These are phyloP conservation scores for Nemania diffusa DNA, from an alignment of 2,329 filamentous ascomycete species.

Conservation along the genomic window DNA sequence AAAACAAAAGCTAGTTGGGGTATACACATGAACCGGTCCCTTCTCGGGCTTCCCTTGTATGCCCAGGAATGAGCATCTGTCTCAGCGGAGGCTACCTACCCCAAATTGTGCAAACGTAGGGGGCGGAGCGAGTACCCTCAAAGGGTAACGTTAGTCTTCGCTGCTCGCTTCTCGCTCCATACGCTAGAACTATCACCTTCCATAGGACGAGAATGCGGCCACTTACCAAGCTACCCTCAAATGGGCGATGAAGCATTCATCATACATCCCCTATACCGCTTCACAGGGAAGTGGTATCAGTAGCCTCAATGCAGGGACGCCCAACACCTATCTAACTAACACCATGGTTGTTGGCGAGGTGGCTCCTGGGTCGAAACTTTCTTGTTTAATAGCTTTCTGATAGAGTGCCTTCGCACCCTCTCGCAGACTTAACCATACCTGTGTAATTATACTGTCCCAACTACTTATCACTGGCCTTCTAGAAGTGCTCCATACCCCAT, in stretches of 20 bases:
- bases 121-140: conserved; percentile 13
- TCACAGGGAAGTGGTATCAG: not conserved
- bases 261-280: conserved; percentile 1
- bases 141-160: conserved; percentile 5
- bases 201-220: not conserved
- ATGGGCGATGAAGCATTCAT: not conserved
- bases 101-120: not conserved
- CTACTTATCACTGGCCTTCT: not conserved
- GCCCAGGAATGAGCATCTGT: not conserved
- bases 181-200: conserved; percentile 6
- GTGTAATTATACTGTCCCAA: not conserved
- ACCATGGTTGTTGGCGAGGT: not conserved
- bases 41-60: not conserved
- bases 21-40: not conserved
- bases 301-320: not conserved
- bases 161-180: not conserved
- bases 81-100: not conserved
- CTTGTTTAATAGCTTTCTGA: conserved; percentile 1
- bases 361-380: not conserved
- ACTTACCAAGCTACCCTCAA: not conserved
- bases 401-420: not conserved
- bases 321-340: not conserved
- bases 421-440: not conserved
- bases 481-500: not conserved
- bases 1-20: not conserved